Base-by-base conservation (phyloP, 1,284 basidiomycete genomes). In the Vanrija sp. region DNA sequence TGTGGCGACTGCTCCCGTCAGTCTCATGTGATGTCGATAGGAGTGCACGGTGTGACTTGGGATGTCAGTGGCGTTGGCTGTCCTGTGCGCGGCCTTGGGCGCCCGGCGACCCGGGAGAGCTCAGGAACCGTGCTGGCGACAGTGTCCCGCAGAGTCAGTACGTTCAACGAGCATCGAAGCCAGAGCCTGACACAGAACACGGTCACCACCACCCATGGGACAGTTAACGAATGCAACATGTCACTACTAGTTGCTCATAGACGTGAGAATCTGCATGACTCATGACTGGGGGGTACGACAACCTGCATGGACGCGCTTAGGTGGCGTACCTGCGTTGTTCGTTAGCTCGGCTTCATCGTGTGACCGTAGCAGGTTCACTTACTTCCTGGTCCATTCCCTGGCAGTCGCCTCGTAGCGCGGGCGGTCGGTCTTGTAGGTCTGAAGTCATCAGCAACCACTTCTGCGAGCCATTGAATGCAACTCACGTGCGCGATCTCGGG, bases 311-410 rank as follows among this genome's bases (percentile, higher is more conserved):
- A 47, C 19, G 19, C 27, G 23, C 25, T 35, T 47, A 25, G 37
- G 41, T 41, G 19, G 41, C 41, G 23, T 41, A 41, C 23, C 41
- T 41, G 41, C 41, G 23, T 16, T 9, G 41, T 41, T 18, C 23
- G 41, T 41, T 23, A 41, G 31, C 31, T 14, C 4, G 12, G 12
- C 12, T 9, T 20, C 25, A 14, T 20, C 20, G 20, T 23, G n/a
- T 19, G 42, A 25, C 42, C 16, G 36, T n/a, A 6, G 24, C 2
- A 10, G 39, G 6, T 31, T 9, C 4, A 58, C 72, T 67, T 60
- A 95, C 91, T 95, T 95, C 84, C 91, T 85, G 75, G 92, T 93
- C 92, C 92, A 96, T 81, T 96, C 93, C 79, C 91, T 83, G 42
- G 93, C 93, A 25, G 90, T 96, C 60, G 89, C 87, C 78, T 96